A percentile compares a stretch with the other conserved stretches of the same genome.
Evolutionary conservation across 768 basidiomycete species (phyloP).

Genomic region (Mycena capillaripes): DNA sequence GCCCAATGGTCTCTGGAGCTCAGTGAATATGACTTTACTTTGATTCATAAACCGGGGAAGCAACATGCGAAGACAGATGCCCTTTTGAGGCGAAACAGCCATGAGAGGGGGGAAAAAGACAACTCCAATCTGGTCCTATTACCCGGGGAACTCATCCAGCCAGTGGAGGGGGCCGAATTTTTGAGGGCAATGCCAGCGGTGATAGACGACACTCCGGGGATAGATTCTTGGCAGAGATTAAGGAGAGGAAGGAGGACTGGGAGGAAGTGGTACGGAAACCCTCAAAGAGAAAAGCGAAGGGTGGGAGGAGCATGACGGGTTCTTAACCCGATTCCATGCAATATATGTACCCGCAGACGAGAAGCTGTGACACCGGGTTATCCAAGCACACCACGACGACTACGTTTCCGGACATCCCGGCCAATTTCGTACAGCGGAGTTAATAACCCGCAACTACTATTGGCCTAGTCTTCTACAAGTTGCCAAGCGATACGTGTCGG

Average conservation of each 20-base stretch:
- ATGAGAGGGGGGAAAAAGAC: slow-evolving; percentile 12
- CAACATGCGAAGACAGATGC: slow-evolving; percentile 5
- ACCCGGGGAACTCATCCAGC: neutral
- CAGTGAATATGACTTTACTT: slow-evolving; percentile 39
- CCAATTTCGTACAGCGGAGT: neutral
- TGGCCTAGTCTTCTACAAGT: neutral
- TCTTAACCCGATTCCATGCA: neutral
- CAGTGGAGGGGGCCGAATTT: neutral
- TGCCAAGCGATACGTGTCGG: neutral
- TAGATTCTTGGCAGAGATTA: too few relatives aligned
- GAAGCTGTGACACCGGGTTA: too few relatives aligned
- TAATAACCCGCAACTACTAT: neutral
- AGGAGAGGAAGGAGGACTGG: too few relatives aligned
- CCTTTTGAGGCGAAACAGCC: slow-evolving; percentile 16
- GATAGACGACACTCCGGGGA: too few relatives aligned
- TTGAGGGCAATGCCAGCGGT: too few relatives aligned
- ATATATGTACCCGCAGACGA: neutral
- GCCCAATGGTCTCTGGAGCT: slow-evolving; percentile 49
- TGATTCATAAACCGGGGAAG: slow-evolving; percentile 39
- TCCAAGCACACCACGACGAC: too few relatives aligned
- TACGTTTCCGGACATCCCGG: neutral
- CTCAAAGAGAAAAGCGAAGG: neutral
- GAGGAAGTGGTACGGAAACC: neutral
- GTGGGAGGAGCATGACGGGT: neutral
- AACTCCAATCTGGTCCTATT: neutral